Evolutionary conservation across 805 yeast species (phyloP).

Genomic region (Metschnikowia corniflorae): DNA sequence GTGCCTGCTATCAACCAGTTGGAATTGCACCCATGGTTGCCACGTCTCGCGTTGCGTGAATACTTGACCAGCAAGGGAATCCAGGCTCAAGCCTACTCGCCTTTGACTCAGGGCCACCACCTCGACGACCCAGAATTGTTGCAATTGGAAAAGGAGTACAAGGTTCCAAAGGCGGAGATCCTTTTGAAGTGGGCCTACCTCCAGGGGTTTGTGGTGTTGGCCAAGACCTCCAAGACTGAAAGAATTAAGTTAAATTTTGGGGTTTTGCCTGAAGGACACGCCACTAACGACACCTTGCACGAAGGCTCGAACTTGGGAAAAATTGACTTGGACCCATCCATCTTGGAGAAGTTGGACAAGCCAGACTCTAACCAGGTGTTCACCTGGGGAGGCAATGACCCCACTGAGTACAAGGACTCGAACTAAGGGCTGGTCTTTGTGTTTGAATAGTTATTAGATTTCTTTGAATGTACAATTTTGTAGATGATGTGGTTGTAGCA

Average conservation of each 20-base stretch:
- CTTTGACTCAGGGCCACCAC: conserved; percentile 64
- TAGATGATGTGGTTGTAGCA: too few species aligned
- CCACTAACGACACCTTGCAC: conserved; percentile 22
- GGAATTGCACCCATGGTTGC: conserved; percentile 83
- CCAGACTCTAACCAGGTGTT: conserved; percentile 34
- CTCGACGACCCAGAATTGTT: conserved; percentile 52
- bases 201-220: conserved; percentile 69
- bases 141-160: conserved; percentile 46
- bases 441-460: too few species aligned
- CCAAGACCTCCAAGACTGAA: conserved; percentile 53
- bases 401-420: conserved; percentile 13
- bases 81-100: conserved; percentile 73
- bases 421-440: too few species aligned
- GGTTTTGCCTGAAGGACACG: conserved; percentile 38
- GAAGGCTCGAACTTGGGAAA: conserved; percentile 30
- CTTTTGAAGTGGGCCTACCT: conserved; percentile 70
- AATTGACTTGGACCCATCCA: conserved; percentile 38
- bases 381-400: conserved; percentile 34
- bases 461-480: too few species aligned
- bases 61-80: conserved; percentile 56
- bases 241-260: conserved; percentile 56
- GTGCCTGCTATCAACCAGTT: conserved; percentile 73
- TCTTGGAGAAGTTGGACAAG: conserved; percentile 33
- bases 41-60: conserved; percentile 59
- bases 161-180: conserved; percentile 56